Conservation (phyloP, 78 protist species). For the Chrysochromulina parva region DNA sequence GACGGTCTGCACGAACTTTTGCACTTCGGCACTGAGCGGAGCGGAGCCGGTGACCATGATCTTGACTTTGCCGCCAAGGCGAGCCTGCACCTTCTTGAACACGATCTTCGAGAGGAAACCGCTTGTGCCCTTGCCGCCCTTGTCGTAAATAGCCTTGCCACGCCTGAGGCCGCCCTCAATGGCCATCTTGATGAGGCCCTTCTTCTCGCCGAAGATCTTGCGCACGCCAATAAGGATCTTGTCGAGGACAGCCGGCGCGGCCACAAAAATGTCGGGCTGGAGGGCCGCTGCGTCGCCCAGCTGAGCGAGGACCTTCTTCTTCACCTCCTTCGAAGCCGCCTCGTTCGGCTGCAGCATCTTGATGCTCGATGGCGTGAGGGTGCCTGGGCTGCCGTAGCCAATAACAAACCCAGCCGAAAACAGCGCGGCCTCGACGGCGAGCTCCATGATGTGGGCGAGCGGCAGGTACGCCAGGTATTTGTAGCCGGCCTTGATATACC, state of each 20-base stretch:
- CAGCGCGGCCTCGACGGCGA: slow-evolving; percentile 30
- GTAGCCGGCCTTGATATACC: slow-evolving; percentile 26
- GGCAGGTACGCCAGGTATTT: slow-evolving; percentile 87
- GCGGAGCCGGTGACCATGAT: slow-evolving; percentile 89
- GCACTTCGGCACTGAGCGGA: slow-evolving; percentile 78
- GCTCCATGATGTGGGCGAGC: slow-evolving; percentile 93
- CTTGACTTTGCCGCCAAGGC: slow-evolving; percentile 87
- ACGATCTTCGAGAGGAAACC: slow-evolving; percentile 67
- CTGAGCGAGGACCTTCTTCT: too few species aligned
- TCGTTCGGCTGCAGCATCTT: not conserved
- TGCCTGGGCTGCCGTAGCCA: slow-evolving; percentile 61
- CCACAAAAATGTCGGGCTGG: slow-evolving; percentile 7
- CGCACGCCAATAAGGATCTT: slow-evolving; percentile 38
- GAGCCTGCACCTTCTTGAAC: slow-evolving; percentile 61
- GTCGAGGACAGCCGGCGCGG: slow-evolving; percentile 60
- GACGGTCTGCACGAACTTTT: slow-evolving; percentile 43
- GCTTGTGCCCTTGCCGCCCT: slow-evolving; percentile 18
- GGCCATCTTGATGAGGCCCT: not conserved
- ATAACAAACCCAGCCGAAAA: slow-evolving; percentile 23
- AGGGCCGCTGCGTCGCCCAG: not conserved
- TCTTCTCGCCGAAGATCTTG: not conserved
- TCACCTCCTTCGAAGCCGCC: not conserved
- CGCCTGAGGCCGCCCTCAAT: not conserved
- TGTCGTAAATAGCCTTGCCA: not conserved
- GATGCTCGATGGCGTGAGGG: slow-evolving; percentile 35